phyloP scores from a whole-genome alignment of 2,329 filamentous ascomycete species.

The Colletotrichum cuscutae region DNA sequence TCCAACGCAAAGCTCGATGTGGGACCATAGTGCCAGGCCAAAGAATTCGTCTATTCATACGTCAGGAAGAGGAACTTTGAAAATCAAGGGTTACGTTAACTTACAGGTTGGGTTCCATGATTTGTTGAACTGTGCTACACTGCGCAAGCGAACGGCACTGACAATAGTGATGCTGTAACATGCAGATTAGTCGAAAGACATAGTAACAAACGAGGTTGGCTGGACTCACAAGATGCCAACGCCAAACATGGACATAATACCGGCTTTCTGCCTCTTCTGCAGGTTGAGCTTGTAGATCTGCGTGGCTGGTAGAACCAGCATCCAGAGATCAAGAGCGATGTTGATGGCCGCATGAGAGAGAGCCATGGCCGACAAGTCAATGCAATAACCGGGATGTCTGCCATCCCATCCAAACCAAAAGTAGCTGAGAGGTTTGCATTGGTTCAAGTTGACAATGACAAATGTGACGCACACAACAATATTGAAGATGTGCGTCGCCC shows the following conservation, averaged over 20 bases:
- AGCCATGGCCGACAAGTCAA: constrained; percentile 18
- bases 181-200: background rate
- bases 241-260: constrained; percentile 30
- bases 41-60: constrained; percentile 38
- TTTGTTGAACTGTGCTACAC: constrained; percentile 5
- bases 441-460: constrained; percentile 47
- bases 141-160: constrained; percentile 15
- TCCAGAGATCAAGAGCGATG: constrained; percentile 25
- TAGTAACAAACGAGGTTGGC: rapidly evolving
- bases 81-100: constrained; percentile 45
- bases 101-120: constrained; percentile 31
- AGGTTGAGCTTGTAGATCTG: constrained; percentile 30
- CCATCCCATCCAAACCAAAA: constrained; percentile 32
- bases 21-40: constrained; percentile 46
- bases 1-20: constrained; percentile 23
- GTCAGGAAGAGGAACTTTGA: constrained; percentile 52
- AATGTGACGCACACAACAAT: constrained; percentile 39
- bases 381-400: constrained; percentile 6
- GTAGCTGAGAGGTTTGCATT: constrained; percentile 28
- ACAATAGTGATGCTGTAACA: constrained; percentile 12
- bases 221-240: constrained; percentile 22
- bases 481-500: constrained; percentile 35
- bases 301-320: constrained; percentile 17
- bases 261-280: constrained; percentile 26
- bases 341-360: constrained; percentile 19